phyloP scores from a whole-genome alignment of 805 yeast species.

The Kuraishia hungarica region DNA sequence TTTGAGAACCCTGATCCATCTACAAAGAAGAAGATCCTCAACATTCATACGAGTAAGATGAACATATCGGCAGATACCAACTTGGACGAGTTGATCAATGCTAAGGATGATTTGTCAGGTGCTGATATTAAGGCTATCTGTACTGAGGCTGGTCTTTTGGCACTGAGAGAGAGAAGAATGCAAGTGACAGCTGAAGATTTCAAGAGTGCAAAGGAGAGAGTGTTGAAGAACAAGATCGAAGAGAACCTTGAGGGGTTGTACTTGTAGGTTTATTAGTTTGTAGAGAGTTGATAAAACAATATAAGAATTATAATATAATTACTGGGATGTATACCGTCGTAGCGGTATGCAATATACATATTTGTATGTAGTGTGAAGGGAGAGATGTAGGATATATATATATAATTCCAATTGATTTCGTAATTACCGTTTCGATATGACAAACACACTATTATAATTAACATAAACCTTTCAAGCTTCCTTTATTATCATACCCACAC shows the following conservation, averaged over 20 bases:
- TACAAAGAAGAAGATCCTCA: slow-evolving; percentile 86
- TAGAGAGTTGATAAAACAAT: too few species aligned
- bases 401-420: too few species aligned
- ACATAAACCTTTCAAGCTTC: too few species aligned
- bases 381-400: too few species aligned
- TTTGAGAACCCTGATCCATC: slow-evolving; percentile 94
- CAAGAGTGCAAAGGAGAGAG: slow-evolving; percentile 88
- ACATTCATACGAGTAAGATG: slow-evolving; percentile 92
- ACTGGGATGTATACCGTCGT: too few species aligned
- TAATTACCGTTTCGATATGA: too few species aligned
- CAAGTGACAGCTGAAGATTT: slow-evolving; percentile 93
- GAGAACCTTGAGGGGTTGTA: slow-evolving; percentile 93
- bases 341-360: too few species aligned
- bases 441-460: too few species aligned
- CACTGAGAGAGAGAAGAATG: slow-evolving; percentile 95
- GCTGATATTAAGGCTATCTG: slow-evolving; percentile 97
- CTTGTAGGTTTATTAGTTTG: too few species aligned
- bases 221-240: slow-evolving; percentile 92
- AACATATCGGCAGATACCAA: slow-evolving; percentile 81
- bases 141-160: slow-evolving; percentile 94
- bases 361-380: too few species aligned
- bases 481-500: too few species aligned
- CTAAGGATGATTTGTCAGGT: slow-evolving; percentile 92
- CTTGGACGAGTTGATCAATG: slow-evolving; percentile 77
- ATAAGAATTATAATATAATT: too few species aligned